Percentiles rank a stretch among this genome's conserved stretches.
phyloP scores from a whole-genome alignment of 1,284 basidiomycete genomes.

The Calocybe gambosa region DNA sequence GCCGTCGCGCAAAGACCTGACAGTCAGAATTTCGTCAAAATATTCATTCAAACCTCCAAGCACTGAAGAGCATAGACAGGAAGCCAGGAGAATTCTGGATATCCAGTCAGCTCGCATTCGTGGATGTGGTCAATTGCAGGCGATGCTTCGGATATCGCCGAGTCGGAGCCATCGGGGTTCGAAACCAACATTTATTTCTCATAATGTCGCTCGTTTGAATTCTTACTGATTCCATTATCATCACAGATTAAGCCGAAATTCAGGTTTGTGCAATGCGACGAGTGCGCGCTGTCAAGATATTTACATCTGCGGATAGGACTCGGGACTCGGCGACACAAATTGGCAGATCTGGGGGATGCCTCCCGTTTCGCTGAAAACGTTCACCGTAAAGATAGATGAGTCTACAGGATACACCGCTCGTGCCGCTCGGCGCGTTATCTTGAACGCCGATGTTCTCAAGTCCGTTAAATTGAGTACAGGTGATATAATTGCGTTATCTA shows the following conservation, averaged over 20 bases:
- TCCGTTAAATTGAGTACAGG: constrained; percentile 60
- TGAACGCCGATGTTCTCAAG: constrained; percentile 64
- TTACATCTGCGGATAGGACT: neutral
- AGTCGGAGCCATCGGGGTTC: constrained; percentile 6
- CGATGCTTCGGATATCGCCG: neutral
- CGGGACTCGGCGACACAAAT: neutral
- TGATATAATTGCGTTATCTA: constrained; percentile 58
- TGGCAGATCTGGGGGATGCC: constrained; percentile 22
- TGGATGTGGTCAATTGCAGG: neutral
- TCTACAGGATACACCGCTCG: constrained; percentile 38
- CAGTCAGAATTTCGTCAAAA: constrained; percentile 65
- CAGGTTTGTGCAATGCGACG: too few relatives aligned
- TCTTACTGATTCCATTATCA: too few relatives aligned
- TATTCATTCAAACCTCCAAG: constrained; percentile 28
- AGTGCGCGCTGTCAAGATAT: too few relatives aligned
- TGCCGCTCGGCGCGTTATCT: constrained; percentile 54
- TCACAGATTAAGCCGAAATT: too few relatives aligned
- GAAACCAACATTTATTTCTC: too few relatives aligned
- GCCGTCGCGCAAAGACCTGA: constrained; percentile 80
- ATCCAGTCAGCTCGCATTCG: constrained; percentile 18
- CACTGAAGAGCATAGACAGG: constrained; percentile 10
- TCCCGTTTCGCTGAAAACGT: constrained; percentile 37
- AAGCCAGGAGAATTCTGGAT: constrained; percentile 11
- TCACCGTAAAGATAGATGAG: constrained; percentile 36
- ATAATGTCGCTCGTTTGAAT: too few relatives aligned